These are phyloP conservation scores for Neurospora sp. DNA, from an alignment of 495 filamentous ascomycete genomes.

Conservation along the genomic window DNA sequence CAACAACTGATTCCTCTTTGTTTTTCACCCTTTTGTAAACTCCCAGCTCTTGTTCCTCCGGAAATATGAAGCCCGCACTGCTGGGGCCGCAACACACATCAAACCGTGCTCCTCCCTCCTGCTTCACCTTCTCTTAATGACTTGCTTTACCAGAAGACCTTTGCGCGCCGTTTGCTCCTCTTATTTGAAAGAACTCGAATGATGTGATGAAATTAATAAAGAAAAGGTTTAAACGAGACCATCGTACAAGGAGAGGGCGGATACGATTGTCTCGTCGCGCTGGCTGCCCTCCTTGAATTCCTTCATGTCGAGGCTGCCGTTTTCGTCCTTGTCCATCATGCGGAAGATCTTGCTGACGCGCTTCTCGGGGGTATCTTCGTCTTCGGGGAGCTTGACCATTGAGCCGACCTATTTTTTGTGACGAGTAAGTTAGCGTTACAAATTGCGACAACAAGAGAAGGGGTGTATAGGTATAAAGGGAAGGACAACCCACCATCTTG, in stretches of 20 bases:
- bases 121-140: neutral
- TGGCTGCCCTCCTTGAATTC: constrained; percentile 99
- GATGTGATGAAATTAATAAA: neutral
- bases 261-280: constrained; percentile 98
- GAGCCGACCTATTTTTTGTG: constrained; percentile 65
- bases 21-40: neutral
- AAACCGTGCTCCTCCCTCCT: neutral
- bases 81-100: neutral
- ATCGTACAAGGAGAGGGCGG: constrained; percentile 90
- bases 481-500: constrained; percentile 70
- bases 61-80: neutral
- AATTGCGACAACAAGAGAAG: neutral
- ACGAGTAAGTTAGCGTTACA: constrained; percentile 9
- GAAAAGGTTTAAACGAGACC: constrained; percentile 61
- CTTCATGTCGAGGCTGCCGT: constrained; percentile 81
- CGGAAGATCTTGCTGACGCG: constrained; percentile 96
- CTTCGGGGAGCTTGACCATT: constrained; percentile 97
- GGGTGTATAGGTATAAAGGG: neutral
- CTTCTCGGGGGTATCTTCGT: constrained; percentile 98
- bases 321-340: constrained; percentile 99
- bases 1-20: neutral
- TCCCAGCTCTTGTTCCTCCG: neutral
- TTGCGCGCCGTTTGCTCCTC: neutral
- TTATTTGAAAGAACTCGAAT: neutral
- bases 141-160: neutral